A percentile compares a stretch with the other conserved stretches of the same genome.
Evolutionary conservation across 306 rosid genomes (phyloP).

Genomic region (Arachis stenosperma): DNA sequence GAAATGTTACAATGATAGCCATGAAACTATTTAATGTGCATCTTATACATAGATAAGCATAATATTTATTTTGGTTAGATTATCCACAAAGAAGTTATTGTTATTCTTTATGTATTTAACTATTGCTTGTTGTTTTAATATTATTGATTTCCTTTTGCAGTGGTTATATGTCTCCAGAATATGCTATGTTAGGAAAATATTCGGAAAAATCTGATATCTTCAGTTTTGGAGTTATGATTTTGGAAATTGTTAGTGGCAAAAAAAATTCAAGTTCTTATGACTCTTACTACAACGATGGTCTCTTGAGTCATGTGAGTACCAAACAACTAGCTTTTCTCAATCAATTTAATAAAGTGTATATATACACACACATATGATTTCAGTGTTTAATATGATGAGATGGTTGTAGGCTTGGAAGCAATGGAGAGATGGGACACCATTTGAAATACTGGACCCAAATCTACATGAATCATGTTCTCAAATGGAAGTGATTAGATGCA

Average conservation of each 20-base stretch:
- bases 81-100: background rate
- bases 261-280: slow-evolving; percentile 19
- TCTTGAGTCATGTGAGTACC: background rate
- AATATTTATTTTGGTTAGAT: background rate
- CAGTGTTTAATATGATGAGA: background rate
- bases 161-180: slow-evolving; percentile 48
- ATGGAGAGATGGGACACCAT: background rate
- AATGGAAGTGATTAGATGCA: slow-evolving; percentile 29
- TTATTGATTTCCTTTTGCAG: background rate
- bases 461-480: background rate
- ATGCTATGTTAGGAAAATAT: slow-evolving; percentile 47
- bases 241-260: slow-evolving; percentile 46
- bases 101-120: background rate
- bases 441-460: background rate
- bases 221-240: slow-evolving; percentile 47
- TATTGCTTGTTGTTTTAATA: background rate
- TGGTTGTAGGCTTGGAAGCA: slow-evolving; percentile 1
- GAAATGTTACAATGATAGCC: background rate
- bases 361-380: background rate
- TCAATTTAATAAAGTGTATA: background rate
- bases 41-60: background rate
- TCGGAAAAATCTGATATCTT: slow-evolving; percentile 46
- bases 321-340: background rate
- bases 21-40: background rate
- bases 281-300: background rate